Base-by-base conservation (phyloP, 2,329 filamentous ascomycete species). In the Trichoderma sp. region DNA sequence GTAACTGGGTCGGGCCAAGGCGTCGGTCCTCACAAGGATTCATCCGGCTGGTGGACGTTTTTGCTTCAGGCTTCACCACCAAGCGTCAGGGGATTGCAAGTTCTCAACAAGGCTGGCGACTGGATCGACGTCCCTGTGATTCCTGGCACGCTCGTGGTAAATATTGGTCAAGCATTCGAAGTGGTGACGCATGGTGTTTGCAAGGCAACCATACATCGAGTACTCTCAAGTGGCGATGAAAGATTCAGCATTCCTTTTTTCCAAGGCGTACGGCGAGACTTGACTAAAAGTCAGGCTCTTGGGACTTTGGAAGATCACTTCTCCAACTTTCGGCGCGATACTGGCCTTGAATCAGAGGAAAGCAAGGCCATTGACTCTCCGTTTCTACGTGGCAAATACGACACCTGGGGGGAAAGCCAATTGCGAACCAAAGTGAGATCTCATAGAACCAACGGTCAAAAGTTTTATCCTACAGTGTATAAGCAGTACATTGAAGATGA, bases 31-130 rank as follows among this genome's bases (percentile, higher is more conserved):
- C 87, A 89, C 77, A 89, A 89, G 73, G 86, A 88, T 74, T 89
- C 84, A 0, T 88, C 86, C 0, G 87, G 87, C 4, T 89, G 86
- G 86, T 87, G 87, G 79, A 90, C 88, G 0, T 89, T 90, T 70
- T 81, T 90, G 4, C 82, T 88, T 1, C 88, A 90, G 74, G 85
- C 87, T 7, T 86, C 84, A 0, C 81, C 83, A 3, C 83, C 85
- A 4, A 77, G 82, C 11, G 78, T 83, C 1, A 75, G 81, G 49
- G 83, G 86, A 0, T 77, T 88, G 0, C 83, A 88, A 72, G 84
- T 83, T 0, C 80, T 88, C 18, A 83, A 83, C 69, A 79, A 80
- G 51, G 73, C 74, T 0, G 84, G 83, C 1, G 70, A 75, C 1
- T 88, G 86, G 86, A 76, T 88, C 26, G 78, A 84, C 43, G 84